Conservation (phyloP, 2,329 filamentous ascomycete genomes). For the Beauveria sp. region DNA sequence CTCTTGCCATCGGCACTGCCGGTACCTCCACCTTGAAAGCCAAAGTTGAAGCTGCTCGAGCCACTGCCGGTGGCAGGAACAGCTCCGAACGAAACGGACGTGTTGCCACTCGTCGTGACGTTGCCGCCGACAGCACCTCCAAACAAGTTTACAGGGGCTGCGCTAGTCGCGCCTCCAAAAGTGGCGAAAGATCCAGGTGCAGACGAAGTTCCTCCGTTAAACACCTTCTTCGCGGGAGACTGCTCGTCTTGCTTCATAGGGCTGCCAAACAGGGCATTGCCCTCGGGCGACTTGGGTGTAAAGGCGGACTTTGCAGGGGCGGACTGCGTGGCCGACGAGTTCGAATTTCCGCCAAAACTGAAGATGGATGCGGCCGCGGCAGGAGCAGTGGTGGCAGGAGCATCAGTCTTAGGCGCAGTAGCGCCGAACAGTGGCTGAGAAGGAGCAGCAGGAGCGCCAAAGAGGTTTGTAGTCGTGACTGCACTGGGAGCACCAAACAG, state of each 20-base stretch:
- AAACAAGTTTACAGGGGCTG: constrained; percentile 32
- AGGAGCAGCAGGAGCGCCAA: constrained; percentile 19
- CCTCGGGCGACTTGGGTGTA: constrained; percentile 26
- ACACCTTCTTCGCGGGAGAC: constrained; percentile 29
- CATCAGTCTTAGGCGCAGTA: constrained; percentile 17
- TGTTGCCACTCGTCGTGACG: constrained; percentile 16
- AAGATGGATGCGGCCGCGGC: constrained; percentile 23
- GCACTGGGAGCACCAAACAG: constrained; percentile 24
- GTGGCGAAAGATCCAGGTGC: constrained; percentile 26
- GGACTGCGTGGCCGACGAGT: constrained; percentile 21
- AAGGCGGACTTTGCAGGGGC: constrained; percentile 30
- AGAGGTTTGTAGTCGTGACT: constrained; percentile 19
- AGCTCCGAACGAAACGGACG: constrained; percentile 31
- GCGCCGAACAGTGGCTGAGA: constrained; percentile 24
- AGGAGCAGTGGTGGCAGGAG: constrained; percentile 14
- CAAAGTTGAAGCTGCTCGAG: constrained; percentile 22
- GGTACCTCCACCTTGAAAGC: constrained; percentile 21
- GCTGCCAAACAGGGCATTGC: constrained; percentile 30
- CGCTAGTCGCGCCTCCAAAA: constrained; percentile 20
- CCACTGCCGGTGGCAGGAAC: constrained; percentile 17
- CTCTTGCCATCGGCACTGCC: constrained; percentile 14
- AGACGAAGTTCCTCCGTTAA: constrained; percentile 17
- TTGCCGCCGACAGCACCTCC: constrained; percentile 21
- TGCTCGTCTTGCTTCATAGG: constrained; percentile 36
- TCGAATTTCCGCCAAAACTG: constrained; percentile 24